Evolutionary conservation across 1,284 basidiomycete species (phyloP), one percentile per base, ranked within the genome.

Genomic region (Binderoboletus segoi): DNA sequence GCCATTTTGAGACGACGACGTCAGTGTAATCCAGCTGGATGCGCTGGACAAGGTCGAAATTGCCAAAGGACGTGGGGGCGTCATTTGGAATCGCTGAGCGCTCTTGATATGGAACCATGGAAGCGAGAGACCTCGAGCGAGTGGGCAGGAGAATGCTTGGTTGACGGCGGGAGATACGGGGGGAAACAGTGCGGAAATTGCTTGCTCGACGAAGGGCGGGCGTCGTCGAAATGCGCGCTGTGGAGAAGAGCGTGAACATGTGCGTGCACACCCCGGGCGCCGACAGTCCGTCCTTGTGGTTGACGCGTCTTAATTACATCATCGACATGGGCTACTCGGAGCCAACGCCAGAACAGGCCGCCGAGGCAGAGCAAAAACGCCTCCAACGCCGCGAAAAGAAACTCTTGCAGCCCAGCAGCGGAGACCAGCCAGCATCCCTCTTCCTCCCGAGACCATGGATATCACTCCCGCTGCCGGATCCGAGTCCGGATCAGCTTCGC

Each of bases 1-100:
- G 83, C 93, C 93, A 95, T 73, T 93, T 94, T 15, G 90, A 91
- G 48, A 95, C 79, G 32, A 79, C 76, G 57, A 94, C 84, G 63
- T 92, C 89, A 4, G 88, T 86, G 61, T 86, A 92, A 63, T 86
- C 84, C 37, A 93, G 77, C 64, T 88, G 83, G 65, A 92, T 74
- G 33, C 81, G 79, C 66, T 85, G 86, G 61, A 94, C 74, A 38
- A 94, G 82, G 70, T 94, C 89, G 66, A 94, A 95, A 68, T 93
- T 92, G 52, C 85, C 90, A 63, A 79, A 71, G n/a, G 70, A 60
- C 12, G 57, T 50, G 48, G 43, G 53, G 7, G 45, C 20, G 30
- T 50, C 49, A 8, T 59, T 58, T 23, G 58, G 23, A 23, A 54
- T 48, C n/a, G 50, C 28, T 3, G 65, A 45, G 42, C 53, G 67